Conservation (phyloP, 495 filamentous ascomycete genomes). For the Acidomyces sp. region DNA sequence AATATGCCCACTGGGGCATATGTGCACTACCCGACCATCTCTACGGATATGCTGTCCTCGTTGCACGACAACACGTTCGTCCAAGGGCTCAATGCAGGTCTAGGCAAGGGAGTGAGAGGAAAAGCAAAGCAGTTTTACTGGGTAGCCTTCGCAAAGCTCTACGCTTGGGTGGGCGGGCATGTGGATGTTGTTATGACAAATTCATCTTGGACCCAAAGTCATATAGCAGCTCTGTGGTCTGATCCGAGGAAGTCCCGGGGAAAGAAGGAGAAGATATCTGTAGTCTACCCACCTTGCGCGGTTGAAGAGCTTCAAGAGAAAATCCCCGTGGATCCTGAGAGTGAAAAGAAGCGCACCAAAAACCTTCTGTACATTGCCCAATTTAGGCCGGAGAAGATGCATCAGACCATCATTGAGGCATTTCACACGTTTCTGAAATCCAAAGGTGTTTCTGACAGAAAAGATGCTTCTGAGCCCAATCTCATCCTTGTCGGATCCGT, state of each 20-base stretch:
- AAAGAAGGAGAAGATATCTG: conserved; percentile 37
- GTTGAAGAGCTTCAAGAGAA: conserved; percentile 64
- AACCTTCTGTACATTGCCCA: conserved; percentile 85
- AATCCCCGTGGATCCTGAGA: conserved; percentile 52
- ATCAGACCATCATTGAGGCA: conserved; percentile 65
- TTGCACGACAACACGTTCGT: conserved; percentile 51
- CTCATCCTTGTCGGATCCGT: conserved; percentile 82
- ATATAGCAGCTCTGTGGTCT: conserved; percentile 75
- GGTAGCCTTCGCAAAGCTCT: conserved; percentile 67
- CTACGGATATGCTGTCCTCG: conserved; percentile 88
- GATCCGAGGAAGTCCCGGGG: conserved; percentile 31
- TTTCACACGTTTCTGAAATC: conserved; percentile 56
- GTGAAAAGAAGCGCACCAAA: conserved; percentile 53
- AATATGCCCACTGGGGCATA: conserved; percentile 78
- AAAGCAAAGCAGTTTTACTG: conserved; percentile 66
- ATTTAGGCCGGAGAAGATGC: conserved; percentile 95
- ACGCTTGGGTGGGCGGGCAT: conserved; percentile 63
- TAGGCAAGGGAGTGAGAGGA: conserved; percentile 56
- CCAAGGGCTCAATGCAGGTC: conserved; percentile 72
- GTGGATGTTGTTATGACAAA: conserved; percentile 95
- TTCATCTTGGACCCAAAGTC: conserved; percentile 79
- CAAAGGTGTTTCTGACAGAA: too few relatives aligned
- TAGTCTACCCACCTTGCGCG: conserved; percentile 85
- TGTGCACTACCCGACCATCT: conserved; percentile 96
- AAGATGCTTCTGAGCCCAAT: conserved; percentile 35